phyloP scores from a whole-genome alignment of 306 rosid species.

The Prunus kanzakura region DNA sequence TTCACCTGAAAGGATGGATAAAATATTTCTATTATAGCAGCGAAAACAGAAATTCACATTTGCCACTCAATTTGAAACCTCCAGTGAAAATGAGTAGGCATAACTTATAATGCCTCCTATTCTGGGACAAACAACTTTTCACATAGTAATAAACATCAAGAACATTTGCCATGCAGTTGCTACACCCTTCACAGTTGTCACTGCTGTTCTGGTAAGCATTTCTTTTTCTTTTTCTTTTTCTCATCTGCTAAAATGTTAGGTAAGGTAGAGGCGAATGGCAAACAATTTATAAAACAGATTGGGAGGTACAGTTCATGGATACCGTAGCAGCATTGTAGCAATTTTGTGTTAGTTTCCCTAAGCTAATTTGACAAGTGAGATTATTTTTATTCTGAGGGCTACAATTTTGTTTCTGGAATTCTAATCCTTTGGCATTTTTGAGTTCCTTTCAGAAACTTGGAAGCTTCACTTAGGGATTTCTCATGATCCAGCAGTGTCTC shows the following conservation, averaged over 20 bases:
- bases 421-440: not conserved
- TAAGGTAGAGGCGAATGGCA: not conserved
- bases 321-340: not conserved
- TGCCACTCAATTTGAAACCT: not conserved
- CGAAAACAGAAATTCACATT: not conserved
- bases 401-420: not conserved
- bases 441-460: not conserved
- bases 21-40: not conserved
- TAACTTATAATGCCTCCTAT: not conserved
- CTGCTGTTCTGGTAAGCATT: not conserved
- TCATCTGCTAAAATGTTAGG: not conserved
- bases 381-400: too few relatives aligned
- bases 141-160: not conserved
- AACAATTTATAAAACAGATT: not conserved
- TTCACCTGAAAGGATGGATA: constrained; percentile 51
- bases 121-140: not conserved
- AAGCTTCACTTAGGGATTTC: not conserved
- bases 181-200: not conserved
- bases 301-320: not conserved
- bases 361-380: too few relatives aligned
- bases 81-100: not conserved
- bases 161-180: not conserved
- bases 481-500: too few relatives aligned
- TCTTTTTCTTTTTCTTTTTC: not conserved
- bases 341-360: not conserved